A percentile compares a stretch with the other conserved stretches of the same genome.
These are phyloP conservation scores for Backusella tuberculispora DNA, from an alignment of 192 early-diverging fungal species.

Conservation along the genomic window DNA sequence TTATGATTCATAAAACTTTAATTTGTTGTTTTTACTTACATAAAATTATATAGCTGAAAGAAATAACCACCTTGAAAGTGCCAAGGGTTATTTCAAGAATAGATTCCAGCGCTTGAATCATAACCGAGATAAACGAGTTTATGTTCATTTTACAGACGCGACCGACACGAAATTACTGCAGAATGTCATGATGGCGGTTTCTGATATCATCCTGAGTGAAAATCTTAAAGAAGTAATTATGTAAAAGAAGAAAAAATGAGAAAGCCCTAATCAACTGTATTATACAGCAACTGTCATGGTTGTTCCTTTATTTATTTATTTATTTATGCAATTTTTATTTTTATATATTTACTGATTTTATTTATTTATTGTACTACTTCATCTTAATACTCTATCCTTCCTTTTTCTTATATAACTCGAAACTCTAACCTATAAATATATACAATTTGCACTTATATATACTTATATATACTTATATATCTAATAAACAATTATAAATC, in stretches of 20 bases:
- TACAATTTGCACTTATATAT: neutral
- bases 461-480: neutral
- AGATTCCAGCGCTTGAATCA: conserved; percentile 51
- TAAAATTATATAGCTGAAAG: conserved; percentile 29
- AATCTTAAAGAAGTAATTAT: conserved; percentile 36
- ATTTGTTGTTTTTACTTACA: conserved; percentile 11
- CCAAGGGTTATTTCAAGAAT: conserved; percentile 46
- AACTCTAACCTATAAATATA: conserved; percentile 4
- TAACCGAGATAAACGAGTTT: conserved; percentile 51
- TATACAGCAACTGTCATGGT: neutral
- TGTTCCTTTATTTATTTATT: conserved; percentile 11
- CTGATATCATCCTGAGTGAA: conserved; percentile 49
- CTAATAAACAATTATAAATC: too few relatives aligned
- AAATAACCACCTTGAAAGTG: conserved; percentile 34
- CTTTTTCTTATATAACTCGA: neutral
- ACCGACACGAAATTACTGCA: conserved; percentile 54
- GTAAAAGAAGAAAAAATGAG: neutral
- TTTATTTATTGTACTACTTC: neutral
- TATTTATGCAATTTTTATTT: neutral
- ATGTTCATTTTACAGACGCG: conserved; percentile 57
- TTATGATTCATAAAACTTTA: neutral
- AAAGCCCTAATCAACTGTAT: neutral
- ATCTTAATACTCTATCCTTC: neutral
- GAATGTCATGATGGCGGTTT: conserved; percentile 55
- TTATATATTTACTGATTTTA: neutral